These are phyloP conservation scores for Aspergillus brasiliensis DNA, from an alignment of 2,329 filamentous ascomycete genomes.

Conservation along the genomic window DNA sequence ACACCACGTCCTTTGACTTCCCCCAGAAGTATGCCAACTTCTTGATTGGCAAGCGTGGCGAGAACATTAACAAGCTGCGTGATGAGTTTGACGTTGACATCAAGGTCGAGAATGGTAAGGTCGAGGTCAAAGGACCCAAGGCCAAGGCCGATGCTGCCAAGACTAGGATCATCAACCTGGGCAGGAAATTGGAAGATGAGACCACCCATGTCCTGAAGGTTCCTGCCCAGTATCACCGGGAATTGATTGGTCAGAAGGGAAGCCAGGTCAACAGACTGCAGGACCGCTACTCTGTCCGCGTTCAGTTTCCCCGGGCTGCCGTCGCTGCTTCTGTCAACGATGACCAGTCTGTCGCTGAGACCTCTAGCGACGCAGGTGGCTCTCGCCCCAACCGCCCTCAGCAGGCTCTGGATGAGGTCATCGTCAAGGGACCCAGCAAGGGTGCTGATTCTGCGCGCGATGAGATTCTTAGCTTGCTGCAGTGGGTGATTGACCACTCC, in stretches of 20 bases:
- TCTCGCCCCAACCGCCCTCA: conserved; percentile 64
- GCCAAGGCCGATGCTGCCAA: conserved; percentile 89
- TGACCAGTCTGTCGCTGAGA: conserved; percentile 71
- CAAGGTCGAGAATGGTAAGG: conserved; percentile 89
- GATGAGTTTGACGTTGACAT: conserved; percentile 75
- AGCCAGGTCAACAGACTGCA: conserved; percentile 89
- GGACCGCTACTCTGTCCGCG: conserved; percentile 87
- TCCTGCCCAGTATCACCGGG: conserved; percentile 88
- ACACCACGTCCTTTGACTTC: conserved; percentile 85
- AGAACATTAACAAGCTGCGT: conserved; percentile 69
- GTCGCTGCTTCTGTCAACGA: conserved; percentile 53
- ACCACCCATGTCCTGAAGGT: conserved; percentile 84
- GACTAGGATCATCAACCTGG: conserved; percentile 75
- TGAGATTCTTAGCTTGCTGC: conserved; percentile 83
- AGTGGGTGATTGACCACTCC: conserved; percentile 88
- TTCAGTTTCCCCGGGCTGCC: conserved; percentile 82
- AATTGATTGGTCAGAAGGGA: conserved; percentile 87
- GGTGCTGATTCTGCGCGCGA: conserved; percentile 90
- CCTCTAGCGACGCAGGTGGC: conserved; percentile 65
- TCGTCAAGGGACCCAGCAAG: conserved; percentile 86
- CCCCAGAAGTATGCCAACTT: conserved; percentile 93
- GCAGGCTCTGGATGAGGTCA: conserved; percentile 84
- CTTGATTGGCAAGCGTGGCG: conserved; percentile 67
- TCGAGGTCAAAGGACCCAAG: conserved; percentile 93
- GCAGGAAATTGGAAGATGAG: conserved; percentile 86